Conservation (phyloP, 495 filamentous ascomycete genomes). For the Rusavskia elegans region DNA sequence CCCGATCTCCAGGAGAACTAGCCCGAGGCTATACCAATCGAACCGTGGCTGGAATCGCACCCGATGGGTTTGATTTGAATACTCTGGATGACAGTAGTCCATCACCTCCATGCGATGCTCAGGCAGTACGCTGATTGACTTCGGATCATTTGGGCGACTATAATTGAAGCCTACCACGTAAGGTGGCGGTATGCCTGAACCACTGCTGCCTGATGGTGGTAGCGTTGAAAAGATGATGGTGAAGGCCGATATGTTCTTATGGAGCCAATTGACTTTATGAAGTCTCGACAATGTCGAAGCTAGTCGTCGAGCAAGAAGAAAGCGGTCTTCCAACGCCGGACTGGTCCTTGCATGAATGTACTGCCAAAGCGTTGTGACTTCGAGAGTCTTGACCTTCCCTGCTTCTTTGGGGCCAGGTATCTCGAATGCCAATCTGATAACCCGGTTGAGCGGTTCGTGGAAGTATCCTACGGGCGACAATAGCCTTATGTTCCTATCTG, state of each 20-base stretch:
- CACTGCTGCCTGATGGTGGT: neutral
- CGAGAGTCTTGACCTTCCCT: neutral
- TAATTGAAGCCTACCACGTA: conserved; percentile 7
- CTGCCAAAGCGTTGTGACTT: neutral
- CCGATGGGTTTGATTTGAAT: neutral
- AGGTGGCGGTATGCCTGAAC: neutral
- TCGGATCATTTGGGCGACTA: conserved; percentile 1
- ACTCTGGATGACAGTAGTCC: conserved; percentile 6
- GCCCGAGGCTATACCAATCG: conserved; percentile 9
- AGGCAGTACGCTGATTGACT: neutral
- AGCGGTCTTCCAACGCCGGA: neutral
- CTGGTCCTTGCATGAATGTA: neutral
- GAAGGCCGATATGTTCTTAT: conserved; percentile 6
- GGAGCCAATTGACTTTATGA: conserved; percentile 3
- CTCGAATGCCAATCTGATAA: neutral
- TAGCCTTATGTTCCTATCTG: neutral
- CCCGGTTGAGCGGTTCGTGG: neutral
- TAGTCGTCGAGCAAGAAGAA: neutral
- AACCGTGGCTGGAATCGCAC: neutral
- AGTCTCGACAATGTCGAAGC: neutral
- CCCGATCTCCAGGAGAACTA: conserved; percentile 9
- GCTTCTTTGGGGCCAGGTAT: neutral
- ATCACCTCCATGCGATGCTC: neutral
- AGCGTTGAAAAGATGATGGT: conserved; percentile 3
- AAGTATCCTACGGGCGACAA: neutral